Percentiles rank a stretch among this genome's conserved stretches.
Evolutionary conservation across 257 asterid species (phyloP).

Genomic region (Oldenlandia corymbosa): DNA sequence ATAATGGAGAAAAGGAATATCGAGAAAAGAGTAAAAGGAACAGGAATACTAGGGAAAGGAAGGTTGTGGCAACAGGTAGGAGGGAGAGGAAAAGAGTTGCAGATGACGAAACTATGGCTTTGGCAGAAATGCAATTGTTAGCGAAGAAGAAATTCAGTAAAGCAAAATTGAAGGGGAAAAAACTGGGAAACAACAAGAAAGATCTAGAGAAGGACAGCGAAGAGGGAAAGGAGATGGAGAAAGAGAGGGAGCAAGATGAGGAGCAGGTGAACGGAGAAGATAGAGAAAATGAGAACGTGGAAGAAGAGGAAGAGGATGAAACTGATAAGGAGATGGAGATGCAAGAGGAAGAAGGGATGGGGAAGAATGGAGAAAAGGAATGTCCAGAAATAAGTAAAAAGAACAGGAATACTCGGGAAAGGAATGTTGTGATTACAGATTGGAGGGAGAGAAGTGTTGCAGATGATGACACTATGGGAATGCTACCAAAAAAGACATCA

Average conservation of each 20-base stretch:
- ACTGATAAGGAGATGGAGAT: slow-evolving; percentile 8
- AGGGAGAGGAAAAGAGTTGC: slow-evolving; percentile 17
- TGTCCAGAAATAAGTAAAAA: too few species aligned
- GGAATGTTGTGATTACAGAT: slow-evolving; percentile 13
- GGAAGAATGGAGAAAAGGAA: slow-evolving; percentile 5
- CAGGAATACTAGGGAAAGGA: slow-evolving; percentile 5
- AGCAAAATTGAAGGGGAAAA: slow-evolving; percentile 30
- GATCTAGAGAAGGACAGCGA: slow-evolving; percentile 20
- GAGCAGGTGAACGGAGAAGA: slow-evolving; percentile 12
- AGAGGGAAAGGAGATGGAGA: slow-evolving; percentile 16
- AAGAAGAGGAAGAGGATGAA: slow-evolving; percentile 18
- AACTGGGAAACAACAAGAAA: slow-evolving; percentile 18
- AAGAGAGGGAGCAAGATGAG: slow-evolving; percentile 22
- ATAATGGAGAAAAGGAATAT: slow-evolving; percentile 4
- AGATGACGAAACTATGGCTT: slow-evolving; percentile 67
- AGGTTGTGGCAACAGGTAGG: slow-evolving; percentile 20
- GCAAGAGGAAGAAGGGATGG: slow-evolving; percentile 24
- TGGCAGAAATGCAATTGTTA: slow-evolving; percentile 65
- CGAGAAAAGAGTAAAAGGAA: slow-evolving; percentile 15
- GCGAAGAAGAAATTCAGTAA: slow-evolving; percentile 39
- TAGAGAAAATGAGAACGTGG: slow-evolving; percentile 5
- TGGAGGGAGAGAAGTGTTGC: slow-evolving; percentile 26
- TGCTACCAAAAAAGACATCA: slow-evolving; percentile 10
- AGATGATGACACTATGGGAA: slow-evolving; percentile 23
- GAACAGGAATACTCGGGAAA: too few species aligned